phyloP scores from a whole-genome alignment of 148 eudicot genomes.

The Tetragonia tetragonoides region DNA sequence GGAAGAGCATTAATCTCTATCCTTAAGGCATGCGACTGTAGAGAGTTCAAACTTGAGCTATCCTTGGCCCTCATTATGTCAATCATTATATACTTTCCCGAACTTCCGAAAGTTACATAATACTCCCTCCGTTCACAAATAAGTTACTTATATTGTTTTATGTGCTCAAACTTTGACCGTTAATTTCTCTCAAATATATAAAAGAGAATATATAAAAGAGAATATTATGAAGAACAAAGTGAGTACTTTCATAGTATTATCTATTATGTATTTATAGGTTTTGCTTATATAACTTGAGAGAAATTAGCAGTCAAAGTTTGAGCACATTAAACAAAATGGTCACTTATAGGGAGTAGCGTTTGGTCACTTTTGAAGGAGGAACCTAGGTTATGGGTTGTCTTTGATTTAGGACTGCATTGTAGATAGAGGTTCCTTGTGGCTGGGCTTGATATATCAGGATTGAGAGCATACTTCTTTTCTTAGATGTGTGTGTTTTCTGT shows the following conservation, averaged over 20 bases:
- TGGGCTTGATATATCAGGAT: not conserved
- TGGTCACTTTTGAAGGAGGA: not conserved
- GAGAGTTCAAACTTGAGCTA: not conserved
- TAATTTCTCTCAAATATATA: too few relatives aligned
- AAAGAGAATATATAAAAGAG: too few relatives aligned
- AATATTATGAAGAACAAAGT: too few relatives aligned
- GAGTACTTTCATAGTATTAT: too few relatives aligned
- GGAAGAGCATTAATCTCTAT: not conserved
- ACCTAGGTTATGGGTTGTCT: not conserved
- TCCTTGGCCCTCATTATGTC: not conserved
- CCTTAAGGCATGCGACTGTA: not conserved
- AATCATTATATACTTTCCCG: not conserved
- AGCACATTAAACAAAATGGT: too few relatives aligned
- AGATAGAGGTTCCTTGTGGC: not conserved
- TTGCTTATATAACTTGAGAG: too few relatives aligned
- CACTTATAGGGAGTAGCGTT: too few relatives aligned
- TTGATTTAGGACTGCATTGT: not conserved
- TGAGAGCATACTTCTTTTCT: not conserved
- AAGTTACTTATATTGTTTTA: too few relatives aligned
- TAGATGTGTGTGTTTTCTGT: not conserved
- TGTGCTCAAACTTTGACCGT: too few relatives aligned
- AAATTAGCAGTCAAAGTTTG: too few relatives aligned
- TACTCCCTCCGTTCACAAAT: too few relatives aligned
- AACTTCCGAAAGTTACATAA: not conserved
- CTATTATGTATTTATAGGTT: too few relatives aligned